phyloP scores from a whole-genome alignment of 2,329 filamentous ascomycete genomes.

The Harringtonia aguacate region DNA sequence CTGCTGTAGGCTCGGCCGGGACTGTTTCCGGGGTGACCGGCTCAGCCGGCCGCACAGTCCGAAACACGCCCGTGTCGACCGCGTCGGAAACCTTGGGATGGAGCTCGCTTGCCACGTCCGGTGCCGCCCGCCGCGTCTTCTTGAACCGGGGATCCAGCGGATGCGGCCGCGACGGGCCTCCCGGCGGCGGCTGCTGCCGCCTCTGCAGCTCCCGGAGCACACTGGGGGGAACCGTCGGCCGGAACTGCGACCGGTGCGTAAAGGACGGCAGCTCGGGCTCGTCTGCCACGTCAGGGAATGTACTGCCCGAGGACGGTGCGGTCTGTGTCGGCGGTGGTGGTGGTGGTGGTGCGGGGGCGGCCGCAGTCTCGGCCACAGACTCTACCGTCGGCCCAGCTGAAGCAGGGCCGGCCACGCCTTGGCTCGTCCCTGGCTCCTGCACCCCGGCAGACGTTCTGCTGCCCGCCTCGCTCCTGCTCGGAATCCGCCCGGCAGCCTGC shows the following conservation, averaged over 20 bases:
- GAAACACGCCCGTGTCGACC: slow-evolving; percentile 37
- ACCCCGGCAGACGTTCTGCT: no score
- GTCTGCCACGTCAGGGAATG: no score
- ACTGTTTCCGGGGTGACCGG: no score
- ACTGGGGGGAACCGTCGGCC: background rate
- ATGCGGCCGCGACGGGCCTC: slow-evolving; percentile 5
- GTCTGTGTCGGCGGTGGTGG: no score
- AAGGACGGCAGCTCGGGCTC: slow-evolving; percentile 10
- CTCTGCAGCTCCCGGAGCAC: slow-evolving; percentile 2
- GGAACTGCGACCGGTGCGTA: slow-evolving; percentile 4
- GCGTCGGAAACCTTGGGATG: no score
- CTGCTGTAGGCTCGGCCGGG: background rate
- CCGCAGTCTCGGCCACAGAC: background rate
- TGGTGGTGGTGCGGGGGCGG: no score
- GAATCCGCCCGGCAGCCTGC: slow-evolving; percentile 27
- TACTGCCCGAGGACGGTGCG: no score
- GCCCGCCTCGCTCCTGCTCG: background rate
- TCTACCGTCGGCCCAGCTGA: no score
- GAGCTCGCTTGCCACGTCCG: background rate
- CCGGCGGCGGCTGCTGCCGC: background rate
- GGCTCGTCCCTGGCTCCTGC: no score
- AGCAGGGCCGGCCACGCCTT: no score
- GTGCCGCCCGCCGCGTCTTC: background rate
- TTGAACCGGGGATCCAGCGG: slow-evolving; percentile 12
- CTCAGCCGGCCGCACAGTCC: no score